Evolutionary conservation across 108 stramenopile genomes (phyloP).

Genomic region (Tribonema minus): DNA sequence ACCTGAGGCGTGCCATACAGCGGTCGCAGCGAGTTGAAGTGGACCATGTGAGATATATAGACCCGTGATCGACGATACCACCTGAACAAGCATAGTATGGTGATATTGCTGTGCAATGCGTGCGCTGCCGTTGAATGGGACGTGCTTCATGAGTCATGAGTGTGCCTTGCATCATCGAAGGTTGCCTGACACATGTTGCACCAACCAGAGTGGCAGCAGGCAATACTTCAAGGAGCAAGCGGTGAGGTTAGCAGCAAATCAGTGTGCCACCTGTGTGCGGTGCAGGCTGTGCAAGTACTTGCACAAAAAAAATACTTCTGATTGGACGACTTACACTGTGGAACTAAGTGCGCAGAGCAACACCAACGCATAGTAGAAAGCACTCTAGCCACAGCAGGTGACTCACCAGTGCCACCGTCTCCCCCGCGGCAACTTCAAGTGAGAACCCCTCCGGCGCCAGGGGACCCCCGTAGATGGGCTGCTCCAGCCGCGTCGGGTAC

Average conservation of each 20-base stretch:
- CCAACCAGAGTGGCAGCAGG: no score
- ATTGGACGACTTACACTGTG: no score
- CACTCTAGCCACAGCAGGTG: no score
- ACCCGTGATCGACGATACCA: background rate
- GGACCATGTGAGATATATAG: background rate
- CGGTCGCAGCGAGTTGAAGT: background rate
- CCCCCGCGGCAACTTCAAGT: constrained; percentile 68
- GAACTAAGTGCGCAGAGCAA: no score
- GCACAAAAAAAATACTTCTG: no score
- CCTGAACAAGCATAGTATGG: background rate
- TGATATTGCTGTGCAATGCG: constrained; percentile 67
- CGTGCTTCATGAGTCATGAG: no score
- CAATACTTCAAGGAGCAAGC: constrained; percentile 67
- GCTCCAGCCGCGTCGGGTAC: constrained; percentile 49
- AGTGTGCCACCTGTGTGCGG: constrained; percentile 21
- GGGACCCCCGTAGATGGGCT: constrained; percentile 21
- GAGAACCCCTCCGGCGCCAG: constrained; percentile 38
- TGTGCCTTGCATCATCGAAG: no score
- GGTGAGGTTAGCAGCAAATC: constrained; percentile 78
- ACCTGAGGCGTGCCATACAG: no score
- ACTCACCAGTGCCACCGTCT: constrained; percentile 76
- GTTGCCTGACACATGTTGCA: no score
- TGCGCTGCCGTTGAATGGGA: no score
- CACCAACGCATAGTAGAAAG: no score
- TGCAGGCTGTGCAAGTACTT: background rate